Conservation (phyloP, 306 rosid species). For the Glycine soja region DNA sequence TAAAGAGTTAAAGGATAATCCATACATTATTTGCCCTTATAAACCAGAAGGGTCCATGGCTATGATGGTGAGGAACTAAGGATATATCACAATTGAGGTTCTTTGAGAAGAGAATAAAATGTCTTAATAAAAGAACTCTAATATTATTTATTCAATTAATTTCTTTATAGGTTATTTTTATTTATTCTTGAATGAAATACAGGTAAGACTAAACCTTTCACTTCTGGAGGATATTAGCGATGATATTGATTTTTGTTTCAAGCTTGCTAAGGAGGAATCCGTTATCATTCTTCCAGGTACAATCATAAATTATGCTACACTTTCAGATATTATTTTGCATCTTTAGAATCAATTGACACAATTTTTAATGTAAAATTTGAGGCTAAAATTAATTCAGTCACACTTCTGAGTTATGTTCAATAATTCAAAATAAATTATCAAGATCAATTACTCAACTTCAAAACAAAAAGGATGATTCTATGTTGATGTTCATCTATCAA, state of each 20-base stretch:
- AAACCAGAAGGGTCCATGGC: slow-evolving; percentile 93
- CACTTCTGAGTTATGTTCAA: too few species aligned
- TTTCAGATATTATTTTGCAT: too few species aligned
- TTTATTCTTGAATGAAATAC: slow-evolving; percentile 40
- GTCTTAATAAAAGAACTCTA: not conserved
- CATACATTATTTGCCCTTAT: slow-evolving; percentile 73
- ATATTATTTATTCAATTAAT: too few species aligned
- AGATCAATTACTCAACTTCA: too few species aligned
- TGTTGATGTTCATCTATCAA: too few species aligned
- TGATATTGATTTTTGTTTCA: slow-evolving; percentile 93
- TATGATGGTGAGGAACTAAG: slow-evolving; percentile 80
- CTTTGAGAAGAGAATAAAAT: slow-evolving; percentile 12
- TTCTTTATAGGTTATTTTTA: not conserved
- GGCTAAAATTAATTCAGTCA: too few species aligned
- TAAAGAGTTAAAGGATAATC: slow-evolving; percentile 64
- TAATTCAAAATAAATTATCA: too few species aligned
- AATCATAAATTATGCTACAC: too few species aligned
- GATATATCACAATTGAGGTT: slow-evolving; percentile 1
- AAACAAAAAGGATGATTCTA: too few species aligned
- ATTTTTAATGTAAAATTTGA: too few species aligned
- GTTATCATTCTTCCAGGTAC: slow-evolving; percentile 91
- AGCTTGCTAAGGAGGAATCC: slow-evolving; percentile 95
- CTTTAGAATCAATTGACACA: too few species aligned
- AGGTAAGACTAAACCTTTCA: slow-evolving; percentile 66
- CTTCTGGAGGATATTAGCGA: slow-evolving; percentile 69